Conservation (phyloP, 768 basidiomycete genomes). For the Lepiota venenata region DNA sequence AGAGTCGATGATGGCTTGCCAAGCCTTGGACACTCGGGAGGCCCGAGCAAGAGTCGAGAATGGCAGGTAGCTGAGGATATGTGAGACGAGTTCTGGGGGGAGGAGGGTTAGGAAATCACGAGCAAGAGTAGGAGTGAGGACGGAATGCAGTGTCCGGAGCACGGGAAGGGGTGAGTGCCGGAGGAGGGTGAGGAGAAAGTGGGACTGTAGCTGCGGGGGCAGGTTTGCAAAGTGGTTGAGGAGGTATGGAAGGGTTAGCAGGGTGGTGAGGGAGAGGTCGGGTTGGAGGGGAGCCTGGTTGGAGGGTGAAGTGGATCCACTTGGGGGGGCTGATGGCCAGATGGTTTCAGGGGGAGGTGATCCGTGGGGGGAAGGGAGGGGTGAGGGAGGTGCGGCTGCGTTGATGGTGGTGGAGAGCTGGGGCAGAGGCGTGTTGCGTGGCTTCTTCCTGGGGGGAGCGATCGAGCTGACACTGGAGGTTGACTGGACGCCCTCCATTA, state of each 20-base stretch:
- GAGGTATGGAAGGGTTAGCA: constrained; percentile 82
- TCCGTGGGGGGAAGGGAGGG: constrained; percentile 81
- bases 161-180: constrained; percentile 91
- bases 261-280: constrained; percentile 76
- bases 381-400: constrained; percentile 78
- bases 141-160: constrained; percentile 82
- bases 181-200: constrained; percentile 88
- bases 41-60: constrained; percentile 82
- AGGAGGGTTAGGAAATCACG: constrained; percentile 93
- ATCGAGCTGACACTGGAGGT: constrained; percentile 43
- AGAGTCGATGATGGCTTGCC: constrained; percentile 90
- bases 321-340: constrained; percentile 83
- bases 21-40: constrained; percentile 83
- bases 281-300: constrained; percentile 75
- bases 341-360: constrained; percentile 74
- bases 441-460: constrained; percentile 73
- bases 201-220: constrained; percentile 84
- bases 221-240: constrained; percentile 78
- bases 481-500: constrained; percentile 48
- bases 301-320: constrained; percentile 68
- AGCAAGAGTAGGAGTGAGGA: constrained; percentile 86
- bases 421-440: constrained; percentile 56
- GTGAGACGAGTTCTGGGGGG: constrained; percentile 89
- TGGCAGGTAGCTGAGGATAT: constrained; percentile 82
- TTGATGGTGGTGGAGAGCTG: constrained; percentile 58